Conservation (phyloP, 306 rosid species). For the Albizia julibrissin region DNA sequence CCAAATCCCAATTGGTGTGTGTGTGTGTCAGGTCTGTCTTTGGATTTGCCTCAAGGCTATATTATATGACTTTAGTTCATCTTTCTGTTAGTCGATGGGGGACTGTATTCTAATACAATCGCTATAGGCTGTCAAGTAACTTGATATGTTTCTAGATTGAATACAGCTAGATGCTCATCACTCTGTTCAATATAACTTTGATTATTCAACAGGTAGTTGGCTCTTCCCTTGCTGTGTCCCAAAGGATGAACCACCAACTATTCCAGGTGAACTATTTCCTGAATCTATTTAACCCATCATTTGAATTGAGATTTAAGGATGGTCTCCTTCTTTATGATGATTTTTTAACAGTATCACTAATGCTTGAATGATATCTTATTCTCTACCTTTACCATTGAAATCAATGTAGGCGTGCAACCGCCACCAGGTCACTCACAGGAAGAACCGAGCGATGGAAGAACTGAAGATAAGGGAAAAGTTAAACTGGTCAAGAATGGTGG, state of each 20-base stretch:
- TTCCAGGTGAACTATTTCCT: constrained; percentile 45
- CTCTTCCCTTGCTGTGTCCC: constrained; percentile 31
- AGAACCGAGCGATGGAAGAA: too few relatives aligned
- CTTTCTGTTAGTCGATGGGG: too few relatives aligned
- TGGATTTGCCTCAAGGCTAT: too few relatives aligned
- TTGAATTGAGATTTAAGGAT: neutral
- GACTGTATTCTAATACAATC: neutral
- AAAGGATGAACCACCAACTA: neutral
- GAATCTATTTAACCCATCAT: neutral
- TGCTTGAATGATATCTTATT: neutral
- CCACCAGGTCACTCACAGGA: neutral
- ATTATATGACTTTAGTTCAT: too few relatives aligned
- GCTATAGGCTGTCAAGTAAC: neutral
- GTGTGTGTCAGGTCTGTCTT: too few relatives aligned
- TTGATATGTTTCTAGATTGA: neutral
- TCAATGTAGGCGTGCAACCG: neutral
- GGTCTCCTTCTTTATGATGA: neutral
- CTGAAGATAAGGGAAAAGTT: too few relatives aligned
- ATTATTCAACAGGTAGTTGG: constrained; percentile 50
- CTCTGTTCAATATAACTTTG: neutral
- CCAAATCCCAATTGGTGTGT: neutral
- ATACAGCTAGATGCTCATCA: neutral
- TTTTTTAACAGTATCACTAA: neutral
- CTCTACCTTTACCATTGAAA: neutral
- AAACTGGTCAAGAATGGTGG: neutral